Conservation (phyloP, 208 protist species). For the Acanthamoeba sp. region DNA sequence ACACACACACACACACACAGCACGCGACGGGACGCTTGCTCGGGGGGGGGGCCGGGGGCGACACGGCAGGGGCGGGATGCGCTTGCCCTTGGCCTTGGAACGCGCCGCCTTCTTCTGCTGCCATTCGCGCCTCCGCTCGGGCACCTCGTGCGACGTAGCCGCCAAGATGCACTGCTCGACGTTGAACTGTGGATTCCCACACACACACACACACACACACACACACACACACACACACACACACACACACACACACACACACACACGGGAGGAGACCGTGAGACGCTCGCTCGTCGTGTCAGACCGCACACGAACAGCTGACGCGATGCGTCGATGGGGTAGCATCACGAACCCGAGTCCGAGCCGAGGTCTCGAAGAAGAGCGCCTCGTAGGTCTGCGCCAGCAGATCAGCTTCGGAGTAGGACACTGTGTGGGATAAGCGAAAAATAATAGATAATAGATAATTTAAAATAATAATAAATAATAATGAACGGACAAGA, state of each 20-base stretch:
- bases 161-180: neutral
- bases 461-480: no score
- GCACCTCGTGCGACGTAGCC: neutral
- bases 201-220: no score
- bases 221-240: no score
- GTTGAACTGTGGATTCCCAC: neutral
- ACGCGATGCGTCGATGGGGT: no score
- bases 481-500: no score
- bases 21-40: no score
- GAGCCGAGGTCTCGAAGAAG: constrained; percentile 14
- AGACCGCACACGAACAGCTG: no score
- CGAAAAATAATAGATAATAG: neutral
- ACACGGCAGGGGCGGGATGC: neutral
- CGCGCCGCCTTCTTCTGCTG: neutral
- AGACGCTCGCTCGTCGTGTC: no score
- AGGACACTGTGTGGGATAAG: neutral
- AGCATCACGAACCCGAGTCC: neutral
- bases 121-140: neutral
- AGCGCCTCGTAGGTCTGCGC: neutral
- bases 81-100: neutral
- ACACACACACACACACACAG: neutral
- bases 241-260: no score
- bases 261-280: no score
- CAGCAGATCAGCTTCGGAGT: neutral
- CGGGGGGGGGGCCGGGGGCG: neutral